These are phyloP conservation scores for Penicillium tannophilum DNA, from an alignment of 495 filamentous ascomycete genomes.

Conservation along the genomic window DNA sequence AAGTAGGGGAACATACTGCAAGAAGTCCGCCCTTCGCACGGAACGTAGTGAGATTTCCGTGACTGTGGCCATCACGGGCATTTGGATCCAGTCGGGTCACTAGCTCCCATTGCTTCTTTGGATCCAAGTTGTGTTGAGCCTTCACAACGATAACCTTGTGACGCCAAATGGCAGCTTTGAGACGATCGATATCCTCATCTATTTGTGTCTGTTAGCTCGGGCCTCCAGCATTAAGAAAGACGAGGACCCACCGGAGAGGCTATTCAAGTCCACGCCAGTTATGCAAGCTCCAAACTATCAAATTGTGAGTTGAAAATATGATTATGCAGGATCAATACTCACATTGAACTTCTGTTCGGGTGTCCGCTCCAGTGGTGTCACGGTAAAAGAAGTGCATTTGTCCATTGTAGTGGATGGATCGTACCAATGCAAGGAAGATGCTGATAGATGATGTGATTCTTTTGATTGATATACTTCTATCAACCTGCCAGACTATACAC, in stretches of 20 bases:
- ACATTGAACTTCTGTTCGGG: not conserved
- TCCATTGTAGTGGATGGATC: too few relatives aligned
- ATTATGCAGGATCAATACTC: not conserved
- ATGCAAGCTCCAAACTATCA: not conserved
- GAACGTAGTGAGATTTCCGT: slow-evolving; percentile 41
- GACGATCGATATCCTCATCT: slow-evolving; percentile 36
- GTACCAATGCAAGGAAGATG: too few relatives aligned
- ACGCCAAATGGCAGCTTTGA: slow-evolving; percentile 39
- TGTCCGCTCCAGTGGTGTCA: not conserved
- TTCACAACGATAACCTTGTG: slow-evolving; percentile 44
- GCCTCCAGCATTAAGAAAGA: too few relatives aligned
- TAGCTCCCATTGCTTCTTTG: slow-evolving; percentile 44
- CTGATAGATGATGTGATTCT: too few relatives aligned
- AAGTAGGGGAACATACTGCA: not conserved
- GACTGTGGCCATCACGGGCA: slow-evolving; percentile 37
- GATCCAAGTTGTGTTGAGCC: slow-evolving; percentile 36
- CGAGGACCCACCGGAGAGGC: not conserved
- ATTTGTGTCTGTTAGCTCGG: not conserved
- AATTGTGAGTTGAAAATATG: not conserved
- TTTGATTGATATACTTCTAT: too few relatives aligned
- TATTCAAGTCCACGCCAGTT: not conserved
- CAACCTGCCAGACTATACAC: too few relatives aligned
- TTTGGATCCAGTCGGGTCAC: slow-evolving; percentile 41
- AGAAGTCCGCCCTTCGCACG: slow-evolving; percentile 11
- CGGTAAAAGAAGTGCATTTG: not conserved